Percentiles rank a stretch among this genome's conserved stretches.
phyloP scores from a whole-genome alignment of 371 early-diverging fungal species.

The Choanephora cucurbitarum region DNA sequence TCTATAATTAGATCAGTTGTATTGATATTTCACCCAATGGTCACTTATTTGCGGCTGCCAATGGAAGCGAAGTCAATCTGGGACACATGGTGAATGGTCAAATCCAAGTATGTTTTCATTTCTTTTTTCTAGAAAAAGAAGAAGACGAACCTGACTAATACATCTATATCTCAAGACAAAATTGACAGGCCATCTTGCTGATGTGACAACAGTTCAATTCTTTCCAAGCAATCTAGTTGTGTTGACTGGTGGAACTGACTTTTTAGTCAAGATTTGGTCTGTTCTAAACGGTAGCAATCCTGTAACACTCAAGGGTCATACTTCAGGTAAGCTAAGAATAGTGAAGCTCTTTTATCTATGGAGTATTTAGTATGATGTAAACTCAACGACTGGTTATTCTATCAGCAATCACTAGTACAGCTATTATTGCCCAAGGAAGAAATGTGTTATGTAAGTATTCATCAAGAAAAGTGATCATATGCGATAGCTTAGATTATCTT shows the following conservation, averaged over 20 bases:
- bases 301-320: slow-evolving; percentile 72
- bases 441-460: slow-evolving; percentile 57
- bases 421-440: slow-evolving; percentile 56
- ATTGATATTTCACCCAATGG: slow-evolving; percentile 61
- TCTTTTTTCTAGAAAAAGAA: neutral
- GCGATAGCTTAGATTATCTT: neutral
- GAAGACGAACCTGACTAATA: neutral
- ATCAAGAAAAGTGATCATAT: neutral
- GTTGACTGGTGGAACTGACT: slow-evolving; percentile 71
- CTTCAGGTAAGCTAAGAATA: slow-evolving; percentile 42
- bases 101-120: slow-evolving; percentile 28
- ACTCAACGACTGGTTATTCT: no score
- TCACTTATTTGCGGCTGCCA: slow-evolving; percentile 51
- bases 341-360: no score
- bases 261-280: slow-evolving; percentile 74
- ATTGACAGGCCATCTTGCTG: slow-evolving; percentile 67
- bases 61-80: slow-evolving; percentile 41
- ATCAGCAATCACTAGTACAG: slow-evolving; percentile 58
- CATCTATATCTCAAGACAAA: slow-evolving; percentile 38
- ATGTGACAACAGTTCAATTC: slow-evolving; percentile 66
- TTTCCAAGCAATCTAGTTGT: slow-evolving; percentile 78
- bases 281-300: slow-evolving; percentile 75
- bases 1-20: slow-evolving; percentile 36
- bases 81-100: slow-evolving; percentile 44
- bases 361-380: no score